These are phyloP conservation scores for Yamadazyma takamatsuzukensis DNA, from an alignment of 805 yeast genomes.

Conservation along the genomic window DNA sequence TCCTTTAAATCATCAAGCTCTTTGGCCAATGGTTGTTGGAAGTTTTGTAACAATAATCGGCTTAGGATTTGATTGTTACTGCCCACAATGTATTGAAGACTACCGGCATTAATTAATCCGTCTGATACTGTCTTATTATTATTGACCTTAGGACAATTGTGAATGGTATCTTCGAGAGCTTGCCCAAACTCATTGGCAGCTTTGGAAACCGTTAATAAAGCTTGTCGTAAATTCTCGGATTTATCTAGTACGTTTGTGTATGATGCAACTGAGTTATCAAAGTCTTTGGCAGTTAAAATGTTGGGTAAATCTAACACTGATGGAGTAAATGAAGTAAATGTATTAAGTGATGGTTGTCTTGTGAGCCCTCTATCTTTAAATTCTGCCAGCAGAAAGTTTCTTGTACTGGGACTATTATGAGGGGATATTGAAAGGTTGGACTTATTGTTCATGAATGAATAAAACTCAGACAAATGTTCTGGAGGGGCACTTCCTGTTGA, in stretches of 20 bases:
- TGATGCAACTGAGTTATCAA: slow-evolving; percentile 44
- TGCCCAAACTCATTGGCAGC: slow-evolving; percentile 72
- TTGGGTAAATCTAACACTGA: slow-evolving; percentile 59
- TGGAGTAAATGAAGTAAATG: slow-evolving; percentile 46
- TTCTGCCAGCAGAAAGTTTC: slow-evolving; percentile 7
- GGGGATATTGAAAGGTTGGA: slow-evolving; percentile 12
- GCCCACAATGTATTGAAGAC: slow-evolving; percentile 70
- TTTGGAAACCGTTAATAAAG: slow-evolving; percentile 45
- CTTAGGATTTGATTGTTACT: slow-evolving; percentile 75
- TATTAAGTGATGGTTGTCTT: slow-evolving; percentile 34
- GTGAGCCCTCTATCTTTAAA: slow-evolving; percentile 4
- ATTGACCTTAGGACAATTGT: slow-evolving; percentile 24
- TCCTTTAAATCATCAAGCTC: slow-evolving; percentile 43
- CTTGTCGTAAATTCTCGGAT: slow-evolving; percentile 43
- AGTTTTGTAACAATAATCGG: slow-evolving; percentile 48
- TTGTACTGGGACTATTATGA: slow-evolving; percentile 9
- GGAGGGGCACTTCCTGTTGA: too few species aligned
- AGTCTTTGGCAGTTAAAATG: slow-evolving; percentile 58
- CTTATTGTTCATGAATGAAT: slow-evolving; percentile 42
- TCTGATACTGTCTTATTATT: slow-evolving; percentile 39
- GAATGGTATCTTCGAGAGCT: slow-evolving; percentile 51
- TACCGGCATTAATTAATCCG: slow-evolving; percentile 69
- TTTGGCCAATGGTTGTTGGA: slow-evolving; percentile 50
- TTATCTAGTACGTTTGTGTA: slow-evolving; percentile 47
- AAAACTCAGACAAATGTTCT: slow-evolving; percentile 59